Evolutionary conservation across 768 basidiomycete species (phyloP), one percentile per base, ranked within the genome.

Genomic region (Auriscalpium vulgare): DNA sequence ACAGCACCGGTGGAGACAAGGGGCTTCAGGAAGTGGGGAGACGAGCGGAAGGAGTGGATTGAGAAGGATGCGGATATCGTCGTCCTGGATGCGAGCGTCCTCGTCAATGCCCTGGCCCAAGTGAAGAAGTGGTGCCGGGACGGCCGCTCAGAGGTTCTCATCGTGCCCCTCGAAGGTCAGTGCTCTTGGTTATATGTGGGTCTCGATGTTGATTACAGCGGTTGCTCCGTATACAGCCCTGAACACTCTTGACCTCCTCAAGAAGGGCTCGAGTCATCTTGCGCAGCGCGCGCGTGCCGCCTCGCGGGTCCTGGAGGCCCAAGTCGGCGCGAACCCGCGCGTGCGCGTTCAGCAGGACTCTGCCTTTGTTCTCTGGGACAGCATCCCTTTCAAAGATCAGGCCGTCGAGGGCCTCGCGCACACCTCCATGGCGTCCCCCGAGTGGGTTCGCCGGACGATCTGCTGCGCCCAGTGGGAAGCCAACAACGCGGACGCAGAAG

Each of bases 211-310:
- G 47, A 36, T 36, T 23, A 23, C 47, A 50, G 36, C 17, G 23
- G 47, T 48, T 51, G 34, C 47, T 47, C 48, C 47, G 29, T 45
- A 50, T 35, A n/a, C 67, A 95, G 93, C 88, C 9, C 78, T 97
- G 29, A 95, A 93, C 65, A 95, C 93, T 0, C 78, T 97, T 2
- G 94, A 97, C 66, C 73, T 95, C 2, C 80, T 95, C 65, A 97
- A 97, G 79, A 97, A 95, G 67, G 93, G 93, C 1, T 83, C 85
- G 0, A 87, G 78, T 29, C 72, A 81, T 0, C 77, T 92, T 10
- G 91, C 93, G 0, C 82, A 88, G 65, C 83, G 85, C 29, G 93
- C 93, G 2, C 87, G 94, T 19, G 78, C 86, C 0, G 94, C 93
- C 11, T 92, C 93, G 10, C 85, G 94, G 21, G 84, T 92, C 52